Percentiles rank a stretch among this genome's conserved stretches.
Evolutionary conservation across 331 rosid genomes (phyloP).

Genomic region (Pyrus hybrid): DNA sequence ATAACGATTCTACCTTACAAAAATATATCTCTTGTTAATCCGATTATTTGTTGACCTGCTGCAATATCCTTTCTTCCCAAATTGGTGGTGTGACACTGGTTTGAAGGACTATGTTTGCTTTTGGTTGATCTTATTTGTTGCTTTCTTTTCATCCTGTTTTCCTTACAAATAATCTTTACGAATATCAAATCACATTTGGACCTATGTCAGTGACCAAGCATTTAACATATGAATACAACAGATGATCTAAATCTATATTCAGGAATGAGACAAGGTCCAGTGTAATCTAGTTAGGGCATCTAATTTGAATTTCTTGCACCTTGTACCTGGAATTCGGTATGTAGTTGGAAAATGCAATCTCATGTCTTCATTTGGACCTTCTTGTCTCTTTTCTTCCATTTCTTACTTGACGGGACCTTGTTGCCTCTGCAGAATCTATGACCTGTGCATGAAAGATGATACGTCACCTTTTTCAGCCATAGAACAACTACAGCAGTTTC

Average conservation of each 20-base stretch:
- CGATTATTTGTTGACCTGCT: neutral
- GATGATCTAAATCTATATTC: neutral
- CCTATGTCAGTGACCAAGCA: neutral
- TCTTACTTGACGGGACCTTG: neutral
- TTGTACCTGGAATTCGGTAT: neutral
- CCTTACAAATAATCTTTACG: neutral
- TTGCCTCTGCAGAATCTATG: constrained; percentile 66
- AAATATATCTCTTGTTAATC: neutral
- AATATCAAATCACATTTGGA: neutral
- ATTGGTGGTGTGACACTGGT: neutral
- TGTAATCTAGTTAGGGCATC: neutral
- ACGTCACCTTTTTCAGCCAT: constrained; percentile 56
- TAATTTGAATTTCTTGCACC: neutral
- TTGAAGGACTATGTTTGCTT: neutral
- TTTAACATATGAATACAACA: neutral
- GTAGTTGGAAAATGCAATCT: neutral
- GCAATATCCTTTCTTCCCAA: neutral
- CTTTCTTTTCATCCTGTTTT: neutral
- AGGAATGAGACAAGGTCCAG: neutral
- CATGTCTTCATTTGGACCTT: neutral
- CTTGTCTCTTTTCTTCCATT: neutral
- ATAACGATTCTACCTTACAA: neutral
- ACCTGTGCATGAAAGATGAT: constrained; percentile 60
- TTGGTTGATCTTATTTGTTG: neutral
- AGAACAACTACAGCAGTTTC: constrained; percentile 80